Percentiles rank a stretch among this genome's conserved stretches.
Conservation (phyloP, 2,329 filamentous ascomycete genomes). For the Diaporthe humulicola region DNA sequence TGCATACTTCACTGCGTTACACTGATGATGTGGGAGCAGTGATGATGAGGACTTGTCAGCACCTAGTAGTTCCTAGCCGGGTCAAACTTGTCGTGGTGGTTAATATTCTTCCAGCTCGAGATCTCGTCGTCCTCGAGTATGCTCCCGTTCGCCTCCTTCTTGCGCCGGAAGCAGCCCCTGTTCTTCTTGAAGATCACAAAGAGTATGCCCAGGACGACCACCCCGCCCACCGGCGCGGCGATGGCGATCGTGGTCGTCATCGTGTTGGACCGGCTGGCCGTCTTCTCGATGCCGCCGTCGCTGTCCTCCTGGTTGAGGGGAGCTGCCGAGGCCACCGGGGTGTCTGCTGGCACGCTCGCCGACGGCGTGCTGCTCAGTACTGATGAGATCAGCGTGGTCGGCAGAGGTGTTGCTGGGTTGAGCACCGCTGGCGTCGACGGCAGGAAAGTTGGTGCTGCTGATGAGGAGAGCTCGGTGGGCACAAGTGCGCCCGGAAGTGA, state of each 20-base stretch:
- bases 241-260: constrained; percentile 37
- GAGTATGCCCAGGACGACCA: constrained; percentile 26
- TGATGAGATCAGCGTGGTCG: constrained; percentile 29
- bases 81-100: constrained; percentile 37
- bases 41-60: too few relatives aligned
- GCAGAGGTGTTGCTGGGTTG: background rate
- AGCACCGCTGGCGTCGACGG: background rate
- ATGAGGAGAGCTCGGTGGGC: background rate
- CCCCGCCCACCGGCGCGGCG: constrained; percentile 33
- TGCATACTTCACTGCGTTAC: background rate
- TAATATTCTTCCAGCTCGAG: constrained; percentile 1
- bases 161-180: constrained; percentile 32
- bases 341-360: background rate
- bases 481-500: background rate
- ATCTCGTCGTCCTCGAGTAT: constrained; percentile 35
- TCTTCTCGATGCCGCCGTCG: background rate
- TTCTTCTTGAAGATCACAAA: constrained; percentile 36
- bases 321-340: background rate
- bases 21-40: too few relatives aligned
- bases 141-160: constrained; percentile 7
- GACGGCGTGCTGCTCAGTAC: background rate
- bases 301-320: constrained; percentile 16
- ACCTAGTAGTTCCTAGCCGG: constrained; percentile 36
- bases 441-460: background rate
- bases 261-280: background rate